phyloP scores from a whole-genome alignment of 1,139 yeast species.

The Protomyces gravidus region DNA sequence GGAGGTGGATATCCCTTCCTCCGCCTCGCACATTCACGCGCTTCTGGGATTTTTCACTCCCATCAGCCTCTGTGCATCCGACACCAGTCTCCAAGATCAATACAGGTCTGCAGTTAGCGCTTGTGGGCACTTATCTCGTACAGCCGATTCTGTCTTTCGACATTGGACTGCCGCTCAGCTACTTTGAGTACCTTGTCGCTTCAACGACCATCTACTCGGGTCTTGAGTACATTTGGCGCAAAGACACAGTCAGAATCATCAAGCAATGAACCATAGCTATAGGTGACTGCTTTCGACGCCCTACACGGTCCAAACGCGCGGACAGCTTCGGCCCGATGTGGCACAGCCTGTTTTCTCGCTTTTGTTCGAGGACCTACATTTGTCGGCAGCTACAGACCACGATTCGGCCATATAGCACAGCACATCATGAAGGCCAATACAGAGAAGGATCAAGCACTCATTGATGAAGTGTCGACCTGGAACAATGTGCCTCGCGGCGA shows the following conservation, averaged over 20 bases:
- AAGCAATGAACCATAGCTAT: constrained; percentile 26
- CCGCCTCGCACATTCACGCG: constrained; percentile 67
- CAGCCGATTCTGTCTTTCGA: constrained; percentile 8
- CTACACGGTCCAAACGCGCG: too few relatives aligned
- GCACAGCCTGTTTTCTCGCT: too few relatives aligned
- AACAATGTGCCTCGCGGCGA: background rate
- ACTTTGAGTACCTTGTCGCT: constrained; percentile 60
- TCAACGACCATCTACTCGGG: constrained; percentile 77
- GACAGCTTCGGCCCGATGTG: too few relatives aligned
- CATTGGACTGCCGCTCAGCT: constrained; percentile 30
- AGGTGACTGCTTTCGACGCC: too few relatives aligned
- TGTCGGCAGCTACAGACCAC: too few relatives aligned
- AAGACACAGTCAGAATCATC: constrained; percentile 57
- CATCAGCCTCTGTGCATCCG: constrained; percentile 86
- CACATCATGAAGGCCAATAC: background rate
- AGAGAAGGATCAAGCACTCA: background rate
- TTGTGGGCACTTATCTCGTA: constrained; percentile 51
- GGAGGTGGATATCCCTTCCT: constrained; percentile 70
- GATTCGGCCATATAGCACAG: too few relatives aligned
- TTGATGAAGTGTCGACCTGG: background rate
- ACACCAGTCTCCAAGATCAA: constrained; percentile 74
- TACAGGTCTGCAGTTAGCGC: constrained; percentile 87
- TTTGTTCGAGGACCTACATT: too few relatives aligned
- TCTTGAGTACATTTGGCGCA: constrained; percentile 64
- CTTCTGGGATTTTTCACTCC: constrained; percentile 71